phyloP scores from a whole-genome alignment of 2,329 filamentous ascomycete genomes.

The Botrytis sinoallii region DNA sequence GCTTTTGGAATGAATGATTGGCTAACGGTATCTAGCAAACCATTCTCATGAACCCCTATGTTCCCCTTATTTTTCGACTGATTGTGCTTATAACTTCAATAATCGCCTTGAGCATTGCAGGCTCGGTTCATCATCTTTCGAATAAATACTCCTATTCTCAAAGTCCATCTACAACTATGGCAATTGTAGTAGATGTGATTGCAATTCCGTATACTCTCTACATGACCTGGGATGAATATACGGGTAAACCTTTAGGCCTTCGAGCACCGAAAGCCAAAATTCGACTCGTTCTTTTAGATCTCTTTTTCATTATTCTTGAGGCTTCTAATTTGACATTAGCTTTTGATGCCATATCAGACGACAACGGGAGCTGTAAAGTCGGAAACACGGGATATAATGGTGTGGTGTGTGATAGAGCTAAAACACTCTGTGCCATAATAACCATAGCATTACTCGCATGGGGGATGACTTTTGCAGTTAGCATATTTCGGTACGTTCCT shows the following conservation, averaged over 20 bases:
- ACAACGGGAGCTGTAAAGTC: conserved; percentile 55
- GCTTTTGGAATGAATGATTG: neutral
- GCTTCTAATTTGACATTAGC: conserved; percentile 88
- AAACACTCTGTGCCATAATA: conserved; percentile 73
- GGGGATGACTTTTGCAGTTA: conserved; percentile 85
- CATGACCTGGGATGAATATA: conserved; percentile 96
- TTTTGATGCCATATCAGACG: conserved; percentile 73
- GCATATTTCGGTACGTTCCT: conserved; percentile 64
- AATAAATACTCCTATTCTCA: conserved; percentile 47
- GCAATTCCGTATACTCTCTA: conserved; percentile 88
- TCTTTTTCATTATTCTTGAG: conserved; percentile 97
- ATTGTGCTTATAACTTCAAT: conserved; percentile 80
- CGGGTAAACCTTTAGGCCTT: conserved; percentile 84
- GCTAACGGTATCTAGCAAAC: conserved; percentile 29
- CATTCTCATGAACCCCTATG: conserved; percentile 54
- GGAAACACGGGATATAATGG: conserved; percentile 39
- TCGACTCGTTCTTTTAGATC: conserved; percentile 82
- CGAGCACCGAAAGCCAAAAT: conserved; percentile 83
- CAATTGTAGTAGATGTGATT: conserved; percentile 82
- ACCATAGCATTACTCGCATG: conserved; percentile 83
- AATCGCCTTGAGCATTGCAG: conserved; percentile 74
- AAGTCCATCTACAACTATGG: conserved; percentile 78
- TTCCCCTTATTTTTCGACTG: conserved; percentile 79
- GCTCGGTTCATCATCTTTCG: conserved; percentile 62
- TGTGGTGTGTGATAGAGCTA: conserved; percentile 59